phyloP scores from a whole-genome alignment of 164 flowering plant genomes.

The Aristolochia contorta region DNA sequence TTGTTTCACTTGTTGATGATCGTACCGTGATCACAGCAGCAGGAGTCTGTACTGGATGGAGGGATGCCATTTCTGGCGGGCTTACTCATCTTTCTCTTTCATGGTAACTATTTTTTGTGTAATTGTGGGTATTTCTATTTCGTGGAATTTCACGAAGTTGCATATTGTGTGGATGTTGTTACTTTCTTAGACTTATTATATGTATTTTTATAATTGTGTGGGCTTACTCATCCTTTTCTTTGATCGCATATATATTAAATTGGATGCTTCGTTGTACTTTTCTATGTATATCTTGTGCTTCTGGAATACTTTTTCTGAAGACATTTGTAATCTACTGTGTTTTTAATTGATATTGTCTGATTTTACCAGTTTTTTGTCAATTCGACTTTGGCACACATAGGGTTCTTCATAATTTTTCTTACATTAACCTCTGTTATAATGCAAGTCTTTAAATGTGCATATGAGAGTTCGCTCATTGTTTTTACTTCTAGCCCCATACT shows the following conservation, averaged over 20 bases:
- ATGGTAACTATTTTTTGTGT: conserved; percentile 38
- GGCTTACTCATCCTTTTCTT: conserved; percentile 54
- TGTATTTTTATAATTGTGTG: too few species aligned
- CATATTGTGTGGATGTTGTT: neutral
- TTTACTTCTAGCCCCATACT: too few species aligned
- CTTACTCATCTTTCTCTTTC: conserved; percentile 68
- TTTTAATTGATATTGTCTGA: neutral
- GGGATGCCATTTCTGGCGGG: conserved; percentile 76
- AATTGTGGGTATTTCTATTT: neutral
- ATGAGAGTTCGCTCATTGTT: too few species aligned
- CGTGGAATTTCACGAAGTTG: too few species aligned
- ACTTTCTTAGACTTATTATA: too few species aligned
- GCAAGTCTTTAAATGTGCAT: too few species aligned
- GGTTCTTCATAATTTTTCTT: too few species aligned
- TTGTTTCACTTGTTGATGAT: conserved; percentile 74
- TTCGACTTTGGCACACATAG: too few species aligned
- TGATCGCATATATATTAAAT: neutral
- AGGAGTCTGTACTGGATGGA: conserved; percentile 94
- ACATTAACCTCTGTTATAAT: too few species aligned
- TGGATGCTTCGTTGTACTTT: neutral
- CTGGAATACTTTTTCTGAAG: neutral
- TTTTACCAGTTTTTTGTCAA: neutral
- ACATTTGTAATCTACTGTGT: neutral
- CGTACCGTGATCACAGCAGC: conserved; percentile 67
- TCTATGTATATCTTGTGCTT: neutral